These are phyloP conservation scores for Solanum aculeatissimum DNA, from an alignment of 305 asterid genomes.

Conservation along the genomic window DNA sequence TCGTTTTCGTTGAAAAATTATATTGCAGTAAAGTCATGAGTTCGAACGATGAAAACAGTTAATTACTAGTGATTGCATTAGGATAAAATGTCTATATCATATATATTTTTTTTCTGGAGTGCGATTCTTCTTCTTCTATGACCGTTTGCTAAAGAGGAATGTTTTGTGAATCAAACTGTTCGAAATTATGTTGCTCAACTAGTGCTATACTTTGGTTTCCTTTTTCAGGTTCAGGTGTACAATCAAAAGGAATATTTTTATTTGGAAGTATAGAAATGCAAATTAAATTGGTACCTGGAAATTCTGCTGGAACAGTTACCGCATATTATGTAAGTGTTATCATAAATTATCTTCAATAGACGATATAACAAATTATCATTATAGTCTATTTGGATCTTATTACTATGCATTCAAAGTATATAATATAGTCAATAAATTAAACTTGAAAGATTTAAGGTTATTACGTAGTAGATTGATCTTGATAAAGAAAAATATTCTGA, in stretches of 20 bases:
- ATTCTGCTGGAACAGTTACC: conserved; percentile 81
- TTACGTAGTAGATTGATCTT: too few relatives aligned
- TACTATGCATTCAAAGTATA: background rate
- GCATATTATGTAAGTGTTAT: conserved; percentile 43
- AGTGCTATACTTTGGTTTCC: background rate
- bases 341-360: background rate
- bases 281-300: conserved; percentile 53
- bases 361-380: background rate
- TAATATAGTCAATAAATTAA: background rate
- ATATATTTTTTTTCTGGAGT: background rate
- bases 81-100: background rate
- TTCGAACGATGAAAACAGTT: background rate
- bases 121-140: background rate
- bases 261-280: conserved; percentile 69
- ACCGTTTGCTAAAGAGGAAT: background rate
- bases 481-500: too few relatives aligned
- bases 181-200: background rate
- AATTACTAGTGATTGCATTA: background rate
- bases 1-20: background rate
- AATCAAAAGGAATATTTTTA: conserved; percentile 39
- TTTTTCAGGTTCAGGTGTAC: conserved; percentile 48
- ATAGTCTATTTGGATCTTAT: background rate
- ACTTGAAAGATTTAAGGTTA: background rate
- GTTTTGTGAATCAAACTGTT: rapidly evolving
- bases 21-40: background rate